Evolutionary conservation across 768 basidiomycete species (phyloP).

Genomic region (Cyclocybe aegerita): DNA sequence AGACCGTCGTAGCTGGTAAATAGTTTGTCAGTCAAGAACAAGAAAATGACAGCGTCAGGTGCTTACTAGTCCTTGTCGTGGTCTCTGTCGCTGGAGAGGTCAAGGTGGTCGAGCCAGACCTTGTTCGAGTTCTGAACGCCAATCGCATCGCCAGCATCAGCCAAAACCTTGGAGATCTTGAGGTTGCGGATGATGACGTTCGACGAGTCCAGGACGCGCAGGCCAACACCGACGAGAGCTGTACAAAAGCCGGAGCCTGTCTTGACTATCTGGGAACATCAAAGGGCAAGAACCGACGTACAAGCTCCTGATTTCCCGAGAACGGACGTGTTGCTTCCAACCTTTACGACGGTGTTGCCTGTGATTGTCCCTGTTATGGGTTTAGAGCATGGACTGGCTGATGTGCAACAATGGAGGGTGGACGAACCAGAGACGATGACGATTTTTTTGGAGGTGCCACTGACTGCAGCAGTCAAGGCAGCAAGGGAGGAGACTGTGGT

Average conservation of each 20-base stretch:
- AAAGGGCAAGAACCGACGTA: slow-evolving; percentile 15
- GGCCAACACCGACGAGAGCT: slow-evolving; percentile 45
- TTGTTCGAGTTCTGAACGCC: slow-evolving; percentile 39
- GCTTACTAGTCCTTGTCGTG: slow-evolving; percentile 35
- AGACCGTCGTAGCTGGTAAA: slow-evolving; percentile 40
- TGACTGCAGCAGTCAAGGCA: slow-evolving; percentile 39
- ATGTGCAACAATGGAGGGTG: not conserved
- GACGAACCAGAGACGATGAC: slow-evolving; percentile 41
- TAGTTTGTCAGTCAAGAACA: slow-evolving; percentile 13
- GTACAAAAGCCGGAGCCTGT: not conserved
- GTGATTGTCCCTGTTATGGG: slow-evolving; percentile 36
- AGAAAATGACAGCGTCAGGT: not conserved
- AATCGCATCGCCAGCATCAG: slow-evolving; percentile 43
- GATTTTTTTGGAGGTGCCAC: slow-evolving; percentile 39
- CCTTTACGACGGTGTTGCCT: slow-evolving; percentile 38
- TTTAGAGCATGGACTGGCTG: not conserved
- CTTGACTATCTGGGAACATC: not conserved
- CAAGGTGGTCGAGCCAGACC: slow-evolving; percentile 44
- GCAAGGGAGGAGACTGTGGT: slow-evolving; percentile 43
- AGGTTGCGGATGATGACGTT: slow-evolving; percentile 52
- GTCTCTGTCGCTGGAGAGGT: slow-evolving; percentile 41
- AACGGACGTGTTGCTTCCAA: slow-evolving; percentile 45
- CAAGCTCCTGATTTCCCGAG: slow-evolving; percentile 40
- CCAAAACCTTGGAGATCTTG: slow-evolving; percentile 48
- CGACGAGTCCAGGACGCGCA: slow-evolving; percentile 38